These are phyloP conservation scores for Nicotiana knightiana DNA, from an alignment of 257 asterid species.

Conservation along the genomic window DNA sequence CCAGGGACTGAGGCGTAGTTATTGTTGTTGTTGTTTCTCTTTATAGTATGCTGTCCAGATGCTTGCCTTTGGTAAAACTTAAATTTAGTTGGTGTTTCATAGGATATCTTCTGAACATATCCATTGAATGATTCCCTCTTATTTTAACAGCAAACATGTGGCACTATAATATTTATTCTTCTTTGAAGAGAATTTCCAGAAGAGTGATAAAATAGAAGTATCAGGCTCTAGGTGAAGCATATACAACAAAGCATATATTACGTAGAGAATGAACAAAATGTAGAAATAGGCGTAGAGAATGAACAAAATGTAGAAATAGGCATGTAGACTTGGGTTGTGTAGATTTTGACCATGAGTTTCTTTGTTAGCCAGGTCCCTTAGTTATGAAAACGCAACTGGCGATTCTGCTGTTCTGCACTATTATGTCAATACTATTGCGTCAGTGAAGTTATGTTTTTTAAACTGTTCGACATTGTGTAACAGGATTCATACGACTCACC, in stretches of 20 bases:
- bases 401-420: not conserved
- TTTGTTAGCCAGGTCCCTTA: not conserved
- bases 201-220: not conserved
- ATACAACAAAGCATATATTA: not conserved
- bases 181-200: not conserved
- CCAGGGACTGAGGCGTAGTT: too few species aligned
- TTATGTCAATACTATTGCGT: not conserved
- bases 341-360: not conserved
- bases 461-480: slow-evolving; percentile 3
- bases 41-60: not conserved
- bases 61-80: not conserved
- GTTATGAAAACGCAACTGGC: not conserved
- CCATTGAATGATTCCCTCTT: not conserved
- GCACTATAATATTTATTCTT: not conserved
- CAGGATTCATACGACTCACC: slow-evolving; percentile 52
- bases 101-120: not conserved
- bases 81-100: not conserved
- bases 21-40: not conserved
- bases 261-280: not conserved
- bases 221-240: not conserved
- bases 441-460: not conserved
- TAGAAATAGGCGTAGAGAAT: not conserved
- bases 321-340: not conserved
- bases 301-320: not conserved
- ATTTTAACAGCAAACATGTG: not conserved